Evolutionary conservation across 768 basidiomycete genomes (phyloP), one percentile per base, ranked within the genome.

Genomic region (Fistulinella prunicolor): DNA sequence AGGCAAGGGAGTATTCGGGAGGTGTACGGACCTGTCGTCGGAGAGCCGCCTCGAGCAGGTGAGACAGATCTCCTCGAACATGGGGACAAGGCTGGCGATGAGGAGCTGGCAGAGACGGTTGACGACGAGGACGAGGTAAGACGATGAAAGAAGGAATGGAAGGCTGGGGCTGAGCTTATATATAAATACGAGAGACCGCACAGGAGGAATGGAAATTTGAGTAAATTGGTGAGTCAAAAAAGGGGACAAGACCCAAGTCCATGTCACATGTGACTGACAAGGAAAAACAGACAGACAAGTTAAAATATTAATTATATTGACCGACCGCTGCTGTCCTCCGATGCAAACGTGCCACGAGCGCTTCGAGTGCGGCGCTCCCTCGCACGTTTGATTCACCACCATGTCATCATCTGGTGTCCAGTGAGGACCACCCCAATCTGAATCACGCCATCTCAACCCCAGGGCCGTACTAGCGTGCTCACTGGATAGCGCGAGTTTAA

Each of bases 31-130:
- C 84, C 77, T 78, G 65, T 83, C 80, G 66, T 77, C 80, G 53
- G 66, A 63, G 57, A 86, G 74, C 46, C 79, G 79, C 66, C 78
- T 82, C 44, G 85, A 83, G 63, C 87, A 89, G 44, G 77, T 71
- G 48, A 89, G 75, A 63, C 87, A 89, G 59, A 83, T 75, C 73
- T 88, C 86, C 76, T 86, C 82, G 67, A 86, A 88, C 86, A 89
- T 89, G 58, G 57, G 60, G 47, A 51, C 46, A 42, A 42, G 56
- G 42, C 17, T 12, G 17, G 17, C 21, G 44, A 19, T 9, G 22
- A 19, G 38, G 28, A 23, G 13, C n/a, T 35, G 32, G 22, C 39
- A 20, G 14, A 16, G 40, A 9, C 9, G 37, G 38, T 17, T 6
- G 50, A 47, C 46, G 54, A 49, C 43, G 50, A 37, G 16, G 58